These are phyloP conservation scores for Pseudocercospora eumusae DNA, from an alignment of 2,329 filamentous ascomycete species.

Conservation along the genomic window DNA sequence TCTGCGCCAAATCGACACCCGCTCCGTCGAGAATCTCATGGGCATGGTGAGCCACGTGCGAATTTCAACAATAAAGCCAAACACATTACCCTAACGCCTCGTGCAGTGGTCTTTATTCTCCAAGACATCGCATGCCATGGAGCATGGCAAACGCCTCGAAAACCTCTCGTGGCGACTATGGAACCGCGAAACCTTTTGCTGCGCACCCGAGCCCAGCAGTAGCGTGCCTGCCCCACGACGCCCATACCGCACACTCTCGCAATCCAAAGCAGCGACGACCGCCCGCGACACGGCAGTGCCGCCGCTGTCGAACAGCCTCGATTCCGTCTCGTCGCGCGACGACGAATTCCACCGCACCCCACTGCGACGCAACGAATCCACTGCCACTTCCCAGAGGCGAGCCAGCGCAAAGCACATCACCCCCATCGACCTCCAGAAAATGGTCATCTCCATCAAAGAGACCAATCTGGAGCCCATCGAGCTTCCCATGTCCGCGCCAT, in stretches of 20 bases:
- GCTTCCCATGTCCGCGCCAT: constrained; percentile 36
- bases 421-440: constrained; percentile 88
- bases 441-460: constrained; percentile 88
- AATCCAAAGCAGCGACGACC: constrained; percentile 27
- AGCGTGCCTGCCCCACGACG: constrained; percentile 28
- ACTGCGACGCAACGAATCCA: constrained; percentile 70
- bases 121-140: constrained; percentile 88
- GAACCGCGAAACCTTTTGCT: constrained; percentile 91
- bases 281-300: constrained; percentile 36
- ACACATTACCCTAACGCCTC: constrained; percentile 17
- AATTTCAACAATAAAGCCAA: constrained; percentile 12
- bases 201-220: constrained; percentile 57
- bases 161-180: constrained; percentile 95
- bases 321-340: constrained; percentile 45
- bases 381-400: constrained; percentile 60
- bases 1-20: constrained; percentile 92
- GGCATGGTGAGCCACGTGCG: constrained; percentile 61
- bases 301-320: constrained; percentile 51
- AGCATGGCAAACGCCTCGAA: constrained; percentile 87
- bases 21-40: constrained; percentile 88
- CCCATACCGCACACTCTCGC: constrained; percentile 12
- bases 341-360: constrained; percentile 49
- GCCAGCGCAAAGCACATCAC: constrained; percentile 84
- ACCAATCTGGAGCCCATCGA: constrained; percentile 67
- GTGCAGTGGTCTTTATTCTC: constrained; percentile 71